These are phyloP conservation scores for Paecilomyces sp. DNA, from an alignment of 2,329 filamentous ascomycete species.

Conservation along the genomic window DNA sequence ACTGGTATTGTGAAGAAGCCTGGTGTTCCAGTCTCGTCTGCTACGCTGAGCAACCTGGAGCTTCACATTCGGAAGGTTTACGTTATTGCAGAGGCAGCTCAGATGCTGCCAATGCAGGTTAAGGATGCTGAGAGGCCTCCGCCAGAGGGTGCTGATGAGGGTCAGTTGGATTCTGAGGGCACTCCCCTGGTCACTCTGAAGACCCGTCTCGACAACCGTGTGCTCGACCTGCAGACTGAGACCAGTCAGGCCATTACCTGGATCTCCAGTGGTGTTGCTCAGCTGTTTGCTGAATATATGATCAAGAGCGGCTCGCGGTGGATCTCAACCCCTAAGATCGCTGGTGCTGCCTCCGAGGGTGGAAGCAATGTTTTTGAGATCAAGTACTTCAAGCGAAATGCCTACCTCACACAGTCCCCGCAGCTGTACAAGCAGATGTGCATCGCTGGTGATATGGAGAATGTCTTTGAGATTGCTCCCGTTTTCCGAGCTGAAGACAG, in stretches of 20 bases:
- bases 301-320: slow-evolving; percentile 66
- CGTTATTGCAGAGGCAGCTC: slow-evolving; percentile 59
- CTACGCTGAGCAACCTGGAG: slow-evolving; percentile 71
- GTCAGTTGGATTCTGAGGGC: slow-evolving; percentile 45
- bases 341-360: slow-evolving; percentile 85
- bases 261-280: slow-evolving; percentile 58
- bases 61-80: slow-evolving; percentile 84
- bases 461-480: slow-evolving; percentile 58
- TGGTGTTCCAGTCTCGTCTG: slow-evolving; percentile 80
- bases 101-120: slow-evolving; percentile 54
- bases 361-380: slow-evolving; percentile 87
- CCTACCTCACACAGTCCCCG: slow-evolving; percentile 59
- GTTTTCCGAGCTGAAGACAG: slow-evolving; percentile 63
- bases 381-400: slow-evolving; percentile 80
- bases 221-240: slow-evolving; percentile 84
- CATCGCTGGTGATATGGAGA: slow-evolving; percentile 56
- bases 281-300: slow-evolving; percentile 74
- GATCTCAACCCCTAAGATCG: slow-evolving; percentile 84
- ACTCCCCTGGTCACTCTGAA: slow-evolving; percentile 70
- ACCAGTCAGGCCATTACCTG: slow-evolving; percentile 84
- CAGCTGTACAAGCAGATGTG: slow-evolving; percentile 65
- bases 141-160: slow-evolving; percentile 36
- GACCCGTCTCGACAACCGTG: slow-evolving; percentile 83
- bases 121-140: slow-evolving; percentile 46
- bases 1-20: slow-evolving; percentile 77